Percentiles rank a stretch among this genome's conserved stretches.
phyloP scores from a whole-genome alignment of 768 basidiomycete species.

The Rubroboletus pulcherrimus region DNA sequence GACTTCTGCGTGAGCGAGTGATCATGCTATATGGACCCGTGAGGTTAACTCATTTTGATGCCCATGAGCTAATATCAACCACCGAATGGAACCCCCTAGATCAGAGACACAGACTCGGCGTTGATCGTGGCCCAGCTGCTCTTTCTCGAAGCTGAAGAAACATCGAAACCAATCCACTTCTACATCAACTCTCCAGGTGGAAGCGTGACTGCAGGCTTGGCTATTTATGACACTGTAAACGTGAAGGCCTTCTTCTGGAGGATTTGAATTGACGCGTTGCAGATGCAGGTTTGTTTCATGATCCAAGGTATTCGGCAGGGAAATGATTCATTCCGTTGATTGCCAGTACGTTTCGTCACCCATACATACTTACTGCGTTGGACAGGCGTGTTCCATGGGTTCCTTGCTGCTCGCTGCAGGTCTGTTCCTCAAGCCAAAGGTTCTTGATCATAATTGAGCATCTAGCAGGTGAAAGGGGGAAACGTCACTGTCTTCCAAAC shows the following conservation, averaged over 20 bases:
- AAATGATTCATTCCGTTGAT: conserved; percentile 26
- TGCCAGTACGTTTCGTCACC: conserved; percentile 85
- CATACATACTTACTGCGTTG: conserved; percentile 95
- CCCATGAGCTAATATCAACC: conserved; percentile 10
- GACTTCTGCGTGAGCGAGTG: conserved; percentile 87
- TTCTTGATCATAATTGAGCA: conserved; percentile 15
- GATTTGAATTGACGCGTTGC: conserved; percentile 20
- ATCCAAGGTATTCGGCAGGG: not conserved
- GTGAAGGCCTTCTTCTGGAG: conserved; percentile 1
- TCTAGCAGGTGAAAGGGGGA: conserved; percentile 68
- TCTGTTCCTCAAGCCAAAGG: conserved; percentile 16
- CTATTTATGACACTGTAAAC: conserved; percentile 94
- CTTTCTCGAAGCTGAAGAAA: conserved; percentile 94
- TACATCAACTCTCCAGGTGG: conserved; percentile 98
- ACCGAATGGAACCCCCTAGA: conserved; percentile 43
- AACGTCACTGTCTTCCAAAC: conserved; percentile 88
- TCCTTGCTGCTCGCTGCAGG: conserved; percentile 88
- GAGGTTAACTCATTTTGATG: conserved; percentile 29
- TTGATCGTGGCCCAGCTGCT: conserved; percentile 88
- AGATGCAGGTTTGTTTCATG: conserved; percentile 65
- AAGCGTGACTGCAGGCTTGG: conserved; percentile 91
- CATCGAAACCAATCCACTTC: conserved; percentile 89
- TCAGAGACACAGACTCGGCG: conserved; percentile 85
- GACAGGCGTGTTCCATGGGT: conserved; percentile 95
- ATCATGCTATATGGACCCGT: conserved; percentile 95